Conservation (phyloP, 2,329 filamentous ascomycete genomes). For the Sporothrix dimorphospora region DNA sequence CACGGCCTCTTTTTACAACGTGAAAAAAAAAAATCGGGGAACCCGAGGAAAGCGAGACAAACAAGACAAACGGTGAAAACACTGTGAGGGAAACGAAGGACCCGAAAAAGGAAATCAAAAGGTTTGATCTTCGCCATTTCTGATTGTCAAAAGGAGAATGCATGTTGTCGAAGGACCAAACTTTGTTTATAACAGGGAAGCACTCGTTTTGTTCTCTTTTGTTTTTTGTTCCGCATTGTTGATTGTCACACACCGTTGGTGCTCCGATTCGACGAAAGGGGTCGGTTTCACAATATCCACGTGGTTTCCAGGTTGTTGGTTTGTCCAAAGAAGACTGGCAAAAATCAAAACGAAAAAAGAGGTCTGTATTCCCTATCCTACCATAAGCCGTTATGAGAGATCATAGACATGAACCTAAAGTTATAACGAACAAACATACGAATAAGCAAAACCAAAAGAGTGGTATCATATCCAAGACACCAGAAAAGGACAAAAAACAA, state of each 20-base stretch:
- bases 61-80: neutral
- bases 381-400: neutral
- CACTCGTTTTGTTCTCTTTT: neutral
- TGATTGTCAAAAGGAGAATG: too few species aligned
- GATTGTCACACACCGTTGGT: neutral
- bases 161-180: neutral
- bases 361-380: neutral
- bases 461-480: slow-evolving; percentile 14
- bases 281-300: slow-evolving; percentile 19
- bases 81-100: neutral
- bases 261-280: neutral
- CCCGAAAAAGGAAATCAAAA: neutral
- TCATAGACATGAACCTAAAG: neutral
- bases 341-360: too few species aligned
- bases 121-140: neutral
- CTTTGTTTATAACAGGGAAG: neutral
- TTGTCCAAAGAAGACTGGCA: neutral
- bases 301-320: neutral
- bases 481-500: neutral
- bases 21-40: neutral
- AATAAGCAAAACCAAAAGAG: neutral
- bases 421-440: neutral
- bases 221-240: neutral
- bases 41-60: neutral
- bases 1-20: neutral